A percentile compares a stretch with the other conserved stretches of the same genome.
Evolutionary conservation across 1,139 yeast genomes (phyloP).

Genomic region (Ashbya aceris): DNA sequence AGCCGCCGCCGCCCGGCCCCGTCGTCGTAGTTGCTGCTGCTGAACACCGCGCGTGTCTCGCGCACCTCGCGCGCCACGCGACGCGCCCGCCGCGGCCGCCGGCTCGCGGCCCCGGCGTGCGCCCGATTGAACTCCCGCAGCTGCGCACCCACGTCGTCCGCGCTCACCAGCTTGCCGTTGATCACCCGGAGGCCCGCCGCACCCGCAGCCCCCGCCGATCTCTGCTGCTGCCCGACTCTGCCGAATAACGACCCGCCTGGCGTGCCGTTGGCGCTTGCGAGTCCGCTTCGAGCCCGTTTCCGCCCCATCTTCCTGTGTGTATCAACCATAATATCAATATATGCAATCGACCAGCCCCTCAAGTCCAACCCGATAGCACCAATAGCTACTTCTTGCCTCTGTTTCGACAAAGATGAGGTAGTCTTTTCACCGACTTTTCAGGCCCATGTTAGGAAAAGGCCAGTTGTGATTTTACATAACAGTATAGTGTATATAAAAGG

Average conservation of each 20-base stretch:
- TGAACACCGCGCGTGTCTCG: conserved; percentile 2
- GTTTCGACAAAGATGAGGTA: too few species aligned
- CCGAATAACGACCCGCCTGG: conserved; percentile 4
- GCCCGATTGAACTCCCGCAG: conserved; percentile 13
- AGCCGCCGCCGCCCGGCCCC: conserved; percentile 6
- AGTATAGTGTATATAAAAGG: too few species aligned
- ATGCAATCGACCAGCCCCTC: too few species aligned
- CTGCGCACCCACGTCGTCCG: conserved; percentile 21
- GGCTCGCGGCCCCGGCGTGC: neutral
- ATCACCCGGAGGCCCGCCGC: conserved; percentile 18
- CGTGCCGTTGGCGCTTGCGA: neutral
- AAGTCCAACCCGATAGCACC: too few species aligned
- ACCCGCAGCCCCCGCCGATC: conserved; percentile 4
- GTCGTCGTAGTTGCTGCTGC: conserved; percentile 2
- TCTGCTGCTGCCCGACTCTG: conserved; percentile 3
- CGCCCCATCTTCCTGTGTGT: neutral
- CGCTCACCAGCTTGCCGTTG: conserved; percentile 22
- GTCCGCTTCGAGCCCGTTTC: neutral
- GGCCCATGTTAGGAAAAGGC: too few species aligned
- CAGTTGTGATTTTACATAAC: too few species aligned
- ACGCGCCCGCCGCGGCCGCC: neutral
- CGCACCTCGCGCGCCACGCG: neutral
- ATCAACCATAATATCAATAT: neutral
- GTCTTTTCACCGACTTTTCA: too few species aligned
- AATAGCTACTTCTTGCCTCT: too few species aligned